These are phyloP conservation scores for Lepidopterella palustris DNA, from an alignment of 495 filamentous ascomycete species.

Conservation along the genomic window DNA sequence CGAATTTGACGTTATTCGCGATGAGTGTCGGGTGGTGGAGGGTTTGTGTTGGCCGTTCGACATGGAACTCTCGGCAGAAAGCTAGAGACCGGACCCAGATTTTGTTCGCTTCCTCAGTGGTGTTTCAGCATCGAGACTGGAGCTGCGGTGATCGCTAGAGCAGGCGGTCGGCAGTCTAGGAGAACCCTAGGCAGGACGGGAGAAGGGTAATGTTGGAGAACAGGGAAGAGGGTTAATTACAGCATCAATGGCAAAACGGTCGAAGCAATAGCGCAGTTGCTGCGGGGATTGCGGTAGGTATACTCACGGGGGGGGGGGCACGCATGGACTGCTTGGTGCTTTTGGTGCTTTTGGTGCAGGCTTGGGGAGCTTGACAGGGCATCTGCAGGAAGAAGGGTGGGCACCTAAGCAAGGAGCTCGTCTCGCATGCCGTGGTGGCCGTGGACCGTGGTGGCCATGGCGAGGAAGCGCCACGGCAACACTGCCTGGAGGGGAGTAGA, in stretches of 20 bases:
- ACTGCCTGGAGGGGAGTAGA: no score
- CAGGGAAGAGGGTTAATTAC: not conserved
- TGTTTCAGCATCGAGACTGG: constrained; percentile 30
- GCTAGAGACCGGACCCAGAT: constrained; percentile 10
- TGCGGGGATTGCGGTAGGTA: constrained; percentile 4
- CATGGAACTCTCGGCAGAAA: constrained; percentile 20
- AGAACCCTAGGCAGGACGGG: not conserved
- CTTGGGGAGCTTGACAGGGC: not conserved
- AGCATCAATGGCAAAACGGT: not conserved
- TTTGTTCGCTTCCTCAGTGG: constrained; percentile 27
- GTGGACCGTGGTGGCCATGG: not conserved
- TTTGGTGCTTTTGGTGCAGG: not conserved
- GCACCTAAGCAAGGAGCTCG: not conserved
- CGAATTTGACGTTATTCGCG: constrained; percentile 9
- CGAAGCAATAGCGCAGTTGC: not conserved
- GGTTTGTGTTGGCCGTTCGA: constrained; percentile 21
- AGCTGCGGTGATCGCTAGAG: constrained; percentile 18
- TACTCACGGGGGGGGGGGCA: not conserved
- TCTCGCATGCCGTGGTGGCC: not conserved
- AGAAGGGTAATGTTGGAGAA: not conserved
- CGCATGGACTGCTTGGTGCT: not conserved
- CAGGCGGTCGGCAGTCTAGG: not conserved
- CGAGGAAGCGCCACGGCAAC: not conserved
- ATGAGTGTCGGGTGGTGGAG: constrained; percentile 1
- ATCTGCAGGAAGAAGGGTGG: not conserved